Evolutionary conservation across 306 rosid genomes (phyloP).

Genomic region (Rosa persica): DNA sequence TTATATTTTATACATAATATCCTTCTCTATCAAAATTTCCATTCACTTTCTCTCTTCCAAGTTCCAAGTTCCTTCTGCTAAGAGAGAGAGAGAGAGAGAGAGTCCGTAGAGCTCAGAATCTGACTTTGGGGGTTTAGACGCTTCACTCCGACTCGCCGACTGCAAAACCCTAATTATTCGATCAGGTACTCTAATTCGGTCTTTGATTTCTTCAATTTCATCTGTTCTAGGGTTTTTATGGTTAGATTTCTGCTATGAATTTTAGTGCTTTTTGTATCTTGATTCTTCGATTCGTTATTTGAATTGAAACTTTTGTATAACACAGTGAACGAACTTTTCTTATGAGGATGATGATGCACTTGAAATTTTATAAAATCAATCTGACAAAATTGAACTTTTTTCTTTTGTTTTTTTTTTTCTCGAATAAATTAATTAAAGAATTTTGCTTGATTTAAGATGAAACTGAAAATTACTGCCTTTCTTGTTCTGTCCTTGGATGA

Average conservation of each 20-base stretch:
- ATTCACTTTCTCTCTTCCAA: constrained; percentile 22
- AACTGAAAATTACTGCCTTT: neutral
- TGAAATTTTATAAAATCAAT: neutral
- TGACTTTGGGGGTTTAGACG: constrained; percentile 26
- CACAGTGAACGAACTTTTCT: neutral
- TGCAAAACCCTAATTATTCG: constrained; percentile 51
- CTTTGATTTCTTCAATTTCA: neutral
- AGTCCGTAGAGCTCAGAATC: constrained; percentile 31
- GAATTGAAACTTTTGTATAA: neutral
- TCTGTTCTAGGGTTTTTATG: constrained; percentile 15
- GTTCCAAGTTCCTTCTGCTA: constrained; percentile 9
- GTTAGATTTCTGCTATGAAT: neutral
- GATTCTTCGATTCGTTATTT: neutral
- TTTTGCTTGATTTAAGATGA: neutral
- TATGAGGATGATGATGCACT: neutral
- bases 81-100: constrained; percentile 18
- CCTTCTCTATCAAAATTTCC: neutral
- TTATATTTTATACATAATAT: neutral
- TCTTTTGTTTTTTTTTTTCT: neutral
- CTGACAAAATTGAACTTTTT: neutral
- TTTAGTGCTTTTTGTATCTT: neutral
- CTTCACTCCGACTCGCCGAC: neutral
- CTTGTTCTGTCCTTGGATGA: neutral
- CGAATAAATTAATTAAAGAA: neutral
- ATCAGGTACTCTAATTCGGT: constrained; percentile 39